Evolutionary conservation across 1,284 basidiomycete genomes (phyloP).

Genomic region (Irpex rosettiformis): DNA sequence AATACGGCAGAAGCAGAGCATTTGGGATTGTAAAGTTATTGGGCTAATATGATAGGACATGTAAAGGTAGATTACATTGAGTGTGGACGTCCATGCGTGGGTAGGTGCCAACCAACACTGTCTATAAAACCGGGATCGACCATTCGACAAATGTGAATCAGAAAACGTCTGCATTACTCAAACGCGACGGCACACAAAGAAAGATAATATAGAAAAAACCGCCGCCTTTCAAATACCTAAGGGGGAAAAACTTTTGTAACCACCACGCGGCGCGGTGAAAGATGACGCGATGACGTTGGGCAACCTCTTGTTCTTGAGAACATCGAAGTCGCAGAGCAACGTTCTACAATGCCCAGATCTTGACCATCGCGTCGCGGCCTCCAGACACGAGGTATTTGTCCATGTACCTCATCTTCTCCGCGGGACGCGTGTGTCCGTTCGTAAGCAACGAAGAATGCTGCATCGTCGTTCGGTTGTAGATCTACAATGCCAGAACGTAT

Average conservation of each 20-base stretch:
- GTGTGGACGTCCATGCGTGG: background rate
- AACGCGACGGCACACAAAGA: background rate
- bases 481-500: constrained; percentile 39
- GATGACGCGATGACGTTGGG: background rate
- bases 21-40: background rate
- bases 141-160: background rate
- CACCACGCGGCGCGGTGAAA: background rate
- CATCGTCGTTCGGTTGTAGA: constrained; percentile 94
- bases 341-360: constrained; percentile 88
- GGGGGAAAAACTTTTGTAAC: background rate
- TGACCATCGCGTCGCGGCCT: constrained; percentile 83
- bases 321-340: background rate
- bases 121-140: background rate
- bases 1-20: background rate
- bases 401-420: constrained; percentile 93
- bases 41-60: background rate
- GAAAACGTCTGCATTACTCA: background rate
- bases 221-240: background rate
- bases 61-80: constrained; percentile 2
- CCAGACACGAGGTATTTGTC: constrained; percentile 94
- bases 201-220: background rate
- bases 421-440: constrained; percentile 91
- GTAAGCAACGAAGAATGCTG: constrained; percentile 82
- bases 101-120: background rate
- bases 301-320: background rate